Percentiles rank a stretch among this genome's conserved stretches.
phyloP scores from a whole-genome alignment of 257 asterid genomes.

The Solanum etuberosum region DNA sequence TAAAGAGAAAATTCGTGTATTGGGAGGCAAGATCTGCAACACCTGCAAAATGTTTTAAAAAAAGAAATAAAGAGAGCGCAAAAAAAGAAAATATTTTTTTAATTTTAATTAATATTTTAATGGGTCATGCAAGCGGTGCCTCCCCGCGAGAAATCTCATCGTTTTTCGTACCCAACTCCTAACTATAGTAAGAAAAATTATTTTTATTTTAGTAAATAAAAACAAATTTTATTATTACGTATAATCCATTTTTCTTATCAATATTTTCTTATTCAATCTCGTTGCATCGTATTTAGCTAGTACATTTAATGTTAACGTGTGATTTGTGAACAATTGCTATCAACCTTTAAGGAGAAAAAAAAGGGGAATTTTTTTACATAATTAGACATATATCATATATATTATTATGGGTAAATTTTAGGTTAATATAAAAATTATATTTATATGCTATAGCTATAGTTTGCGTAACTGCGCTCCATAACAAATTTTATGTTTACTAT shows the following conservation, averaged over 20 bases:
- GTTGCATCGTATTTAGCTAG: not conserved
- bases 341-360: not conserved
- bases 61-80: not conserved
- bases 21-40: constrained; percentile 29
- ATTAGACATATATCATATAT: too few relatives aligned
- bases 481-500: too few relatives aligned
- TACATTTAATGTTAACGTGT: not conserved
- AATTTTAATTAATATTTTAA: not conserved
- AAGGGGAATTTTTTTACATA: too few relatives aligned
- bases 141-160: constrained; percentile 10
- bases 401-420: too few relatives aligned
- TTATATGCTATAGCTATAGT: too few relatives aligned
- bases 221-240: not conserved
- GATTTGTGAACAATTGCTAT: not conserved
- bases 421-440: too few relatives aligned
- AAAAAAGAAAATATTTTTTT: not conserved
- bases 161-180: not conserved
- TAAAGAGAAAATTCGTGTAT: not conserved
- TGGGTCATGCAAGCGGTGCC: constrained; percentile 10
- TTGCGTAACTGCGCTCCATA: too few relatives aligned
- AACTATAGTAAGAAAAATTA: not conserved
- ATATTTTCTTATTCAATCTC: not conserved
- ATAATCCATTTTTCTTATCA: not conserved
- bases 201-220: not conserved
- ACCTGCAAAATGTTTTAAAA: constrained; percentile 4